phyloP scores from a whole-genome alignment of 2,329 filamentous ascomycete species.

The Curvularia eragrostidis region DNA sequence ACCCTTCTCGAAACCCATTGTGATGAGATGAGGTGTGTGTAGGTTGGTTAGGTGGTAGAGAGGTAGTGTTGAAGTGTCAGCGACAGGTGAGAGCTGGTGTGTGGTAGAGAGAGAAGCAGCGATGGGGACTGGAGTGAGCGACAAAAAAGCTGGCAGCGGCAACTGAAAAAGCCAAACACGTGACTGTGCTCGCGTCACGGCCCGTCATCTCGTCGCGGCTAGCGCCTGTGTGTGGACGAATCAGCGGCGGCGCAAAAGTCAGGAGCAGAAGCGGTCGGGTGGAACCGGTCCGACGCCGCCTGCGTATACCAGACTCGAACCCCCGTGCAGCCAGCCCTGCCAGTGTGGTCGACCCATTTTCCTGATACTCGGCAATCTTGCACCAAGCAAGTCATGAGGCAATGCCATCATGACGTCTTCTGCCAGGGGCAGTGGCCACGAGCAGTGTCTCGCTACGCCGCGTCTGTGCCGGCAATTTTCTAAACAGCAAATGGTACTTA shows the following conservation, averaged over 20 bases:
- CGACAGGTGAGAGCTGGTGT: not conserved
- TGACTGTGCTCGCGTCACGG: slow-evolving; percentile 4
- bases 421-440: not conserved
- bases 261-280: slow-evolving; percentile 23
- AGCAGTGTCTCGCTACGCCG: not conserved
- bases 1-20: slow-evolving; percentile 52
- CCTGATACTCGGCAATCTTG: slow-evolving; percentile 11
- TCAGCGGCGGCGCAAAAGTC: slow-evolving; percentile 22
- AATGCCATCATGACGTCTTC: slow-evolving; percentile 11
- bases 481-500: not conserved
- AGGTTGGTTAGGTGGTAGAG: slow-evolving; percentile 11
- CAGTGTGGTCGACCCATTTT: not conserved
- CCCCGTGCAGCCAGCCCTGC: slow-evolving; percentile 6
- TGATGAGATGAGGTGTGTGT: slow-evolving; percentile 31
- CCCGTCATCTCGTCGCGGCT: slow-evolving; percentile 6
- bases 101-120: slow-evolving; percentile 20
- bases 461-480: not conserved
- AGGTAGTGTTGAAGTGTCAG: not conserved
- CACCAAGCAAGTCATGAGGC: not conserved
- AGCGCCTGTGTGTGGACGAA: slow-evolving; percentile 16
- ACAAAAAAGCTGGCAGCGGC: slow-evolving; percentile 32
- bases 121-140: slow-evolving; percentile 27
- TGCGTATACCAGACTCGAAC: slow-evolving; percentile 13
- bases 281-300: slow-evolving; percentile 25
- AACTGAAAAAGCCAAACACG: slow-evolving; percentile 31